Conservation (phyloP, 495 filamentous ascomycete genomes). For the Penicillium coprophilum region DNA sequence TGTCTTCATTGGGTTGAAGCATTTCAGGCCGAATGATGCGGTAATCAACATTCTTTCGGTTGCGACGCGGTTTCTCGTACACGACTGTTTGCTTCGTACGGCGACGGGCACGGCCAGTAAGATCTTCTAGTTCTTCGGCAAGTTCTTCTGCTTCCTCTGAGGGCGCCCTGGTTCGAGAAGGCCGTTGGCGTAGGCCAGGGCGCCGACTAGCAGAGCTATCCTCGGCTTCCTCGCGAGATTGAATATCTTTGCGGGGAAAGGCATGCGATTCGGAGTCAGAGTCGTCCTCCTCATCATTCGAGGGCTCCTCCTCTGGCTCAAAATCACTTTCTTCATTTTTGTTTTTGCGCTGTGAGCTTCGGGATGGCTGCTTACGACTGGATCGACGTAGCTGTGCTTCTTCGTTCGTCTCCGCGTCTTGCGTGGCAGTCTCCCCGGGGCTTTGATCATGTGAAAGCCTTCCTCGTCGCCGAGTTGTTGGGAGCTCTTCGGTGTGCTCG, state of each 20-base stretch:
- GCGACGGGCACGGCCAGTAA: constrained; percentile 56
- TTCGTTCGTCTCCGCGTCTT: constrained; percentile 33
- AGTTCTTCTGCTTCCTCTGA: constrained; percentile 70
- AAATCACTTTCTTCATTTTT: constrained; percentile 82
- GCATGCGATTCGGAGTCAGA: constrained; percentile 50
- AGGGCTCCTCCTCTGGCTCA: constrained; percentile 67
- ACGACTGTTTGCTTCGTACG: constrained; percentile 55
- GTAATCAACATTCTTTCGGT: constrained; percentile 65
- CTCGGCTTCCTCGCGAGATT: constrained; percentile 46
- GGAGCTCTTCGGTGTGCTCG: constrained; percentile 63
- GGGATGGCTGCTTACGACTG: constrained; percentile 47
- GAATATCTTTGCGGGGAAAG: constrained; percentile 46
- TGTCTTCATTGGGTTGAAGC: constrained; percentile 64
- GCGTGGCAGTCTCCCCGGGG: constrained; percentile 29
- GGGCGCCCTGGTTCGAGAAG: constrained; percentile 52
- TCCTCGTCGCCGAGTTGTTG: constrained; percentile 54
- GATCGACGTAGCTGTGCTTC: constrained; percentile 49
- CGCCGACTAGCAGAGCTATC: constrained; percentile 51
- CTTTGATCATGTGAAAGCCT: constrained; percentile 36
- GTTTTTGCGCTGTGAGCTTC: constrained; percentile 52
- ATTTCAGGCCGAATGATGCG: constrained; percentile 75
- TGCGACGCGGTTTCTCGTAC: constrained; percentile 57
- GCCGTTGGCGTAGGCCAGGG: constrained; percentile 50
- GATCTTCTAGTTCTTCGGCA: constrained; percentile 71
- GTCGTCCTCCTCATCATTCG: constrained; percentile 65